phyloP scores from a whole-genome alignment of 768 basidiomycete species.

The Pulveroboletus ravenelii region DNA sequence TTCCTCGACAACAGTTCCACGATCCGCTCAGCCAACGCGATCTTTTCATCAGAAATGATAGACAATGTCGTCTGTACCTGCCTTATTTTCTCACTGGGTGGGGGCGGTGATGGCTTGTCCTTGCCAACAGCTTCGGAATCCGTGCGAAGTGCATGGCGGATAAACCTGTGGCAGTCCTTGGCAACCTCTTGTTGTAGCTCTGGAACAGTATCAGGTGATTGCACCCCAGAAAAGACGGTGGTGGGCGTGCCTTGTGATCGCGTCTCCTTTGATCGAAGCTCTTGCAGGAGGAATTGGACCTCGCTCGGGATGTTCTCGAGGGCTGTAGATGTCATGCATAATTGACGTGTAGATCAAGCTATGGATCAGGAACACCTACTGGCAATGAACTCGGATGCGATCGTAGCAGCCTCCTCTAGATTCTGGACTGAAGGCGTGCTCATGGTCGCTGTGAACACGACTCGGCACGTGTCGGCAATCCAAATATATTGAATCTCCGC shows the following conservation, averaged over 20 bases:
- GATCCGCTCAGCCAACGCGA: constrained; percentile 39
- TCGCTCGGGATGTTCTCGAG: constrained; percentile 49
- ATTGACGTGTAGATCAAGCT: neutral
- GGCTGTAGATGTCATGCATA: constrained; percentile 25
- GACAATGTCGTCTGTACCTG: constrained; percentile 25
- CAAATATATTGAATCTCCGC: constrained; percentile 19
- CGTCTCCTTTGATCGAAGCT: constrained; percentile 43
- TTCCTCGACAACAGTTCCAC: constrained; percentile 43
- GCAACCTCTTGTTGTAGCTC: constrained; percentile 43
- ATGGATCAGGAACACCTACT: constrained; percentile 31
- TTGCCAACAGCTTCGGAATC: constrained; percentile 26
- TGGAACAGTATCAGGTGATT: constrained; percentile 9
- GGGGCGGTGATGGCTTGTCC: constrained; percentile 28
- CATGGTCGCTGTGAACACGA: constrained; percentile 15
- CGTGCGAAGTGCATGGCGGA: constrained; percentile 39
- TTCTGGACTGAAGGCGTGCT: constrained; percentile 32
- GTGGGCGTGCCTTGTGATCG: constrained; percentile 36
- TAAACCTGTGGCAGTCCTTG: constrained; percentile 40
- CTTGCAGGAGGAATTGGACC: constrained; percentile 44
- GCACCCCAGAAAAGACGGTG: neutral
- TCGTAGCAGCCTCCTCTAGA: constrained; percentile 45
- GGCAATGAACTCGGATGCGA: constrained; percentile 46
- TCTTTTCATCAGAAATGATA: constrained; percentile 40
- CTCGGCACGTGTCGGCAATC: constrained; percentile 14
- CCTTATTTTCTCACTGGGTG: constrained; percentile 29